A percentile compares a stretch with the other conserved stretches of the same genome.
Evolutionary conservation across 192 early-diverging fungal species (phyloP).

Genomic region (Piromyces sp.): DNA sequence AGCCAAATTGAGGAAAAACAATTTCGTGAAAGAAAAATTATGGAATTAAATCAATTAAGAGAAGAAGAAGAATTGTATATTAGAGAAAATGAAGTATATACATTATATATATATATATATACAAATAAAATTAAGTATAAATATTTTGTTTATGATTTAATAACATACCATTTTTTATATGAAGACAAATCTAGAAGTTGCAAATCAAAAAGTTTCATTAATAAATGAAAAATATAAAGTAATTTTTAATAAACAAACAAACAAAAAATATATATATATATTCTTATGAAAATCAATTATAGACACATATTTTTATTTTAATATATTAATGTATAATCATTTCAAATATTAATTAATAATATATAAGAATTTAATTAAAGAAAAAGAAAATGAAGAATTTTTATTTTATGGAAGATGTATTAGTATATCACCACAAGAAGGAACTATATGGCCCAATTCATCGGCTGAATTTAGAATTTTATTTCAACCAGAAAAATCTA

Average conservation of each 20-base stretch:
- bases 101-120: no score
- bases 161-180: background rate
- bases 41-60: conserved; percentile 9
- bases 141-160: no score
- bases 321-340: no score
- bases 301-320: no score
- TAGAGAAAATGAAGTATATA: background rate
- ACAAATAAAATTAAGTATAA: no score
- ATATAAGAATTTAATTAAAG: conserved; percentile 12
- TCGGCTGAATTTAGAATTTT: conserved; percentile 20
- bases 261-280: no score
- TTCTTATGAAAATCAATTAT: no score
- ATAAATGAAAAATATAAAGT: conserved; percentile 7
- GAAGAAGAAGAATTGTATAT: conserved; percentile 13
- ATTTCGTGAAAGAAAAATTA: conserved; percentile 8
- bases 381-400: conserved; percentile 17
- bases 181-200: background rate
- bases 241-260: no score
- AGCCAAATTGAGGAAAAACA: conserved; percentile 21
- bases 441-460: conserved; percentile 34
- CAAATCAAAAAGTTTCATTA: conserved; percentile 5
- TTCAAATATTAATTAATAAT: conserved; percentile 2
- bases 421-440: conserved; percentile 18
- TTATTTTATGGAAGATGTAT: conserved; percentile 19
- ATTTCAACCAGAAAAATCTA: conserved; percentile 22